Percentiles rank a stretch among this genome's conserved stretches.
Conservation (phyloP, 495 filamentous ascomycete species). For the Neurospora pannonica region DNA sequence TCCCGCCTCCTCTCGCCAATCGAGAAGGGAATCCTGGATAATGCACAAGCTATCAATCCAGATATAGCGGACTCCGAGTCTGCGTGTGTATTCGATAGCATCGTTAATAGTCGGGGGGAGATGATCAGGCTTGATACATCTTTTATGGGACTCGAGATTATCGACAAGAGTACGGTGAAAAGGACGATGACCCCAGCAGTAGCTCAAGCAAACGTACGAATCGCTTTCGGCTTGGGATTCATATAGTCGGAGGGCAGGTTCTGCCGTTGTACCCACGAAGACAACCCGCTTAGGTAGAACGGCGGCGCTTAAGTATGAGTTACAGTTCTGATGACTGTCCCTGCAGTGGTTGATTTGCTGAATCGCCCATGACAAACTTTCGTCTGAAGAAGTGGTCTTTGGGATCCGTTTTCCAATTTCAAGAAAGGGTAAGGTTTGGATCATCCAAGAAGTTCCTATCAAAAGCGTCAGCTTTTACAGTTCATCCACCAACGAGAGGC, state of each 20-base stretch:
- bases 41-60: slow-evolving; percentile 1
- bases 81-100: background rate
- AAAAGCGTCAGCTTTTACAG: background rate
- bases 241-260: slow-evolving; percentile 2
- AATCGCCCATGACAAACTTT: slow-evolving; percentile 1
- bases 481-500: too few relatives aligned
- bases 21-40: background rate
- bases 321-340: background rate
- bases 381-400: background rate
- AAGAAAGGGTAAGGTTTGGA: background rate
- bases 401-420: background rate
- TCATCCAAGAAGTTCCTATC: background rate
- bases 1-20: slow-evolving; percentile 8
- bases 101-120: background rate
- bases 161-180: background rate
- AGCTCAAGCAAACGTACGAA: background rate
- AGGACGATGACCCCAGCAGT: slow-evolving; percentile 3
- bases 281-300: slow-evolving; percentile 1
- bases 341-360: slow-evolving; percentile 1
- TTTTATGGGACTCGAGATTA: background rate
- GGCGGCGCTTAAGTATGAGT: background rate
- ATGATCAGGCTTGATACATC: background rate
- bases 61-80: background rate
- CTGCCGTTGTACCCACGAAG: background rate
- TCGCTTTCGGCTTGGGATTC: background rate